phyloP scores from a whole-genome alignment of 75 land plant genomes.

The Pseudotsuga menziesii region DNA sequence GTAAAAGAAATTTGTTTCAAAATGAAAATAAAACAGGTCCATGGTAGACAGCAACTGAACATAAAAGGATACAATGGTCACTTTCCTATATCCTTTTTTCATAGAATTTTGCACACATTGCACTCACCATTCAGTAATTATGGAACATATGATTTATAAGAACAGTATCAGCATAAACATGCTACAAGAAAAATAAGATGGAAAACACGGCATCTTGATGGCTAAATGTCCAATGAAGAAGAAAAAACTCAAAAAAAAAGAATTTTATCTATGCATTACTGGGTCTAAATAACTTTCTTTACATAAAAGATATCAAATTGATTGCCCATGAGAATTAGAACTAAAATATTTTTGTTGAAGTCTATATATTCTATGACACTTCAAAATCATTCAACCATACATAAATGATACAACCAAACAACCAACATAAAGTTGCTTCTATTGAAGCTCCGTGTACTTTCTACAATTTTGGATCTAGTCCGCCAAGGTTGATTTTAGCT shows the following conservation, averaged over 20 bases:
- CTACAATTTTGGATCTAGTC: conserved; percentile 27
- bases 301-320: not conserved
- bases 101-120: not conserved
- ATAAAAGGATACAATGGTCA: not conserved
- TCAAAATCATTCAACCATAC: not conserved
- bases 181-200: not conserved
- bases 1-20: not conserved
- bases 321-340: not conserved
- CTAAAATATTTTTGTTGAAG: not conserved
- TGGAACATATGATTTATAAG: not conserved
- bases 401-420: not conserved
- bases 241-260: not conserved
- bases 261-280: not conserved
- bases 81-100: not conserved
- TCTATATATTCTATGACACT: too few species aligned
- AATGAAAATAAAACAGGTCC: not conserved
- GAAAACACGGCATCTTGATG: not conserved
- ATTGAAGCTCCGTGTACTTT: not conserved
- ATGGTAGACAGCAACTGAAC: not conserved
- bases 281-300: not conserved
- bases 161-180: not conserved
- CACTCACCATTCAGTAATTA: not conserved
- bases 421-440: not conserved
- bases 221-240: not conserved
- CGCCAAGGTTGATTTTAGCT: conserved; percentile 68